Base-by-base conservation (phyloP, 192 early-diverging fungal species). In the Entrophospora sp. region DNA sequence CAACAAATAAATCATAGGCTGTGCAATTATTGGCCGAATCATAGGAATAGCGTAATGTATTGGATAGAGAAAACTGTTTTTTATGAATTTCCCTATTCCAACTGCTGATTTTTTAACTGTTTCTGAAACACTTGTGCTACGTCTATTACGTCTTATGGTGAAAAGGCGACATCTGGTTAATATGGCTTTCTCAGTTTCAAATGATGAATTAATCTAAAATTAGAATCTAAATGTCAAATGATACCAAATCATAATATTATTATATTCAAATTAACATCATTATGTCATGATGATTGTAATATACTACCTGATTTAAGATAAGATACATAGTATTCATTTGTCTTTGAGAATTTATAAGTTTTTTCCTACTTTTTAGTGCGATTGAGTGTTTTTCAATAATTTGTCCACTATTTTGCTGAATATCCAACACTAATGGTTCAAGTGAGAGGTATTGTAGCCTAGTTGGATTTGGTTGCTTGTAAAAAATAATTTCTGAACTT, bases 391-490 rank as follows among this genome's bases (percentile, higher is more conserved):
- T 62, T 12, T 71, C 56, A 20, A 65, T 51, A n/a, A 68, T 69
- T 18, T 57, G 62, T 2, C 61, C 42, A 58, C 71, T 76, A 40
- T 74, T 63, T 13, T 71, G 60, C 3, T 85, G 82, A 2, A 90
- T 78, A 64, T 90, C 89, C 2, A 90, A 66, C 14, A 79, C 74
- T 8, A 90, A 67, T 2, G 89, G 85, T 18, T 87, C 79, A 1
- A 85, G 72, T 14, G 85, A 86, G 13, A 85, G 69, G 61, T 86
- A 90, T 52, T 90, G 89, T 24, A 86, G 74, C 16, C 68, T 71
- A 13, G 71, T 65, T 7, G 82, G 80, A 40, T 84, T 81, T 0
- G 82, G 82, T 42, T 81, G 82, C 40, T 80, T 74, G 52, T 80
- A 84, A 52, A 81, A 78, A 18, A 84, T 80, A 5, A 81, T 76